phyloP scores from a whole-genome alignment of 805 yeast species.

The Candida krabiensis region DNA sequence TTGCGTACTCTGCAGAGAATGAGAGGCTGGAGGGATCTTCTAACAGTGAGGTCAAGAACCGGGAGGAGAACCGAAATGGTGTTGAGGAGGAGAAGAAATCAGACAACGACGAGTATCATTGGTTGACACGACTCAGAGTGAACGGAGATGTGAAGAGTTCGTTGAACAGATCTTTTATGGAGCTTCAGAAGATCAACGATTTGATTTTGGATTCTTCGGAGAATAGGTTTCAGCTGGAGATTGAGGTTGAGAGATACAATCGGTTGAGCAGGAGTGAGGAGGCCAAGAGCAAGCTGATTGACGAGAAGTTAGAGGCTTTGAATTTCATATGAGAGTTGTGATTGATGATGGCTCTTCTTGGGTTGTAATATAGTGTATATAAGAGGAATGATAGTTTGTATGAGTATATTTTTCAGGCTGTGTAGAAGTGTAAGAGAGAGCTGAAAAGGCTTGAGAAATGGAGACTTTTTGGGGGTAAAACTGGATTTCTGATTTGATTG shows the following conservation, averaged over 20 bases:
- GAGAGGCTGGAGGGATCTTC: neutral
- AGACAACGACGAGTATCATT: slow-evolving; percentile 24
- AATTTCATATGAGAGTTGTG: slow-evolving; percentile 33
- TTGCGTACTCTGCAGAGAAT: neutral
- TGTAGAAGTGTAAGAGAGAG: no score
- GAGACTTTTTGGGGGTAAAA: no score
- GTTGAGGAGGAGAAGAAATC: slow-evolving; percentile 3
- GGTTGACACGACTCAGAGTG: slow-evolving; percentile 29
- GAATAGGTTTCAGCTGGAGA: slow-evolving; percentile 25
- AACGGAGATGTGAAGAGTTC: slow-evolving; percentile 19
- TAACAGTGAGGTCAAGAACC: neutral
- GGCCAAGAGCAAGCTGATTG: slow-evolving; percentile 26
- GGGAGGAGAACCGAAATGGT: slow-evolving; percentile 1
- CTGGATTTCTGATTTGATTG: no score
- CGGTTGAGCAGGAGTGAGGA: slow-evolving; percentile 29
- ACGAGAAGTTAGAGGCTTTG: slow-evolving; percentile 52
- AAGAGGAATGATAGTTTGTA: no score
- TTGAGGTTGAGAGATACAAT: slow-evolving; percentile 27
- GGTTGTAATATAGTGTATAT: no score
- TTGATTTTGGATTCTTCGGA: slow-evolving; percentile 12
- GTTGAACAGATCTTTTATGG: slow-evolving; percentile 20
- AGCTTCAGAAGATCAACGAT: slow-evolving; percentile 24
- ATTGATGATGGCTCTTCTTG: slow-evolving; percentile 1
- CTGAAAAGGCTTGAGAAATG: no score
- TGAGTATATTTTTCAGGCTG: slow-evolving; percentile 6